phyloP scores from a whole-genome alignment of 352 stramenopile species.

The Phytophthora ohioensis region DNA sequence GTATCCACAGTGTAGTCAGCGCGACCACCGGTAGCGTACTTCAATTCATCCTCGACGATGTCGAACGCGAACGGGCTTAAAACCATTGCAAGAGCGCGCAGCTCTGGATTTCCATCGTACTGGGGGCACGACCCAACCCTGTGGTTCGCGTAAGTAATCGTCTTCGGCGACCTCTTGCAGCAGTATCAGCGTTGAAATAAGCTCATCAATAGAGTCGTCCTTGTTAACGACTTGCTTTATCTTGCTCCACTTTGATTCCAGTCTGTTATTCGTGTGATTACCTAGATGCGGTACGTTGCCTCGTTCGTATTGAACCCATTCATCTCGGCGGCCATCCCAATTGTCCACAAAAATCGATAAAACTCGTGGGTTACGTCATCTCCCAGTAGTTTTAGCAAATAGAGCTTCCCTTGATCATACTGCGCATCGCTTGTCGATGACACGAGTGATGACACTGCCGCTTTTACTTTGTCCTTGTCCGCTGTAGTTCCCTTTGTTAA shows the following conservation, averaged over 20 bases:
- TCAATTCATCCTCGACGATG: too few relatives aligned
- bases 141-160: slow-evolving; percentile 1
- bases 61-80: too few relatives aligned
- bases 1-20: too few relatives aligned
- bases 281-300: neutral
- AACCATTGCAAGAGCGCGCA: too few relatives aligned
- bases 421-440: neutral
- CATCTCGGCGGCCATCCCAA: neutral
- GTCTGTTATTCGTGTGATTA: neutral
- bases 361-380: neutral
- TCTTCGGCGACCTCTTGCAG: slow-evolving; percentile 17
- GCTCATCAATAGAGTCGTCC: neutral
- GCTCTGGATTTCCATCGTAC: too few relatives aligned
- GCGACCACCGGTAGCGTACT: too few relatives aligned
- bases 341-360: too few relatives aligned
- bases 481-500: neutral
- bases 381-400: neutral
- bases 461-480: slow-evolving; percentile 7
- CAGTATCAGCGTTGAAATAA: slow-evolving; percentile 10
- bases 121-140: neutral
- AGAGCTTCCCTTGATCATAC: neutral
- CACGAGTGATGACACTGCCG: neutral
- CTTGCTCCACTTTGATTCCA: neutral
- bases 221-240: neutral
- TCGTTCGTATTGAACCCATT: neutral